Evolutionary conservation across 2,329 filamentous ascomycete species (phyloP).

Genomic region (Lachnellula arida): DNA sequence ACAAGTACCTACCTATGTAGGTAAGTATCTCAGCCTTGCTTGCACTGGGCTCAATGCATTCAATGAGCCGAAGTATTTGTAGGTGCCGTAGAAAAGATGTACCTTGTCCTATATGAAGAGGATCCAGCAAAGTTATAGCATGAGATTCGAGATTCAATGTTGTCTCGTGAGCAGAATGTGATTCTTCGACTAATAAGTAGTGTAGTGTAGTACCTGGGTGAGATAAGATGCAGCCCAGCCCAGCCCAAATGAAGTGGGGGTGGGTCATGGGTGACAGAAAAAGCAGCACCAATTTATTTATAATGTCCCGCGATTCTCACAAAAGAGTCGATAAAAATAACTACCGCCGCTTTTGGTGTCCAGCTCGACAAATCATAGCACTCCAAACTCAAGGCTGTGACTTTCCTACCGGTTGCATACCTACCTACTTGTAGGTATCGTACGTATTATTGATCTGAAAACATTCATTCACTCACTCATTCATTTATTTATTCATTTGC

Average conservation of each 20-base stretch:
- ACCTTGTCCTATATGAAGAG: not conserved
- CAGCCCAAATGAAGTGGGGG: too few species aligned
- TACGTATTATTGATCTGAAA: too few species aligned
- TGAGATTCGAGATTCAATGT: not conserved
- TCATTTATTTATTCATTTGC: not conserved
- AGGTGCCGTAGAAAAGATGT: not conserved
- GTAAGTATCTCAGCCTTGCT: not conserved
- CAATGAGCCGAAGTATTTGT: not conserved
- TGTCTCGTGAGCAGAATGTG: slow-evolving; percentile 1
- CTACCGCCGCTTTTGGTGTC: too few species aligned
- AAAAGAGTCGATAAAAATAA: too few species aligned
- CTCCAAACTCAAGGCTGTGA: too few species aligned
- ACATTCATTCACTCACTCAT: not conserved
- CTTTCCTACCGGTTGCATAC: too few species aligned
- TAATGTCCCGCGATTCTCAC: too few species aligned
- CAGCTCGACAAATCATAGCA: too few species aligned
- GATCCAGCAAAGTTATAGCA: not conserved
- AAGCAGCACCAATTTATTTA: too few species aligned
- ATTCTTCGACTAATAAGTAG: not conserved
- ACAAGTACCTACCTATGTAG: not conserved
- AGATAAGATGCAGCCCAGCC: not conserved
- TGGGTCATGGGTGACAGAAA: too few species aligned
- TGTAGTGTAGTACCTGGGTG: not conserved
- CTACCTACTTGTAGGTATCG: too few species aligned
- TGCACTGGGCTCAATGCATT: not conserved